A percentile compares a stretch with the other conserved stretches of the same genome.
Evolutionary conservation across 345 rosid genomes (phyloP).

Genomic region (Citrus cavaleriei): DNA sequence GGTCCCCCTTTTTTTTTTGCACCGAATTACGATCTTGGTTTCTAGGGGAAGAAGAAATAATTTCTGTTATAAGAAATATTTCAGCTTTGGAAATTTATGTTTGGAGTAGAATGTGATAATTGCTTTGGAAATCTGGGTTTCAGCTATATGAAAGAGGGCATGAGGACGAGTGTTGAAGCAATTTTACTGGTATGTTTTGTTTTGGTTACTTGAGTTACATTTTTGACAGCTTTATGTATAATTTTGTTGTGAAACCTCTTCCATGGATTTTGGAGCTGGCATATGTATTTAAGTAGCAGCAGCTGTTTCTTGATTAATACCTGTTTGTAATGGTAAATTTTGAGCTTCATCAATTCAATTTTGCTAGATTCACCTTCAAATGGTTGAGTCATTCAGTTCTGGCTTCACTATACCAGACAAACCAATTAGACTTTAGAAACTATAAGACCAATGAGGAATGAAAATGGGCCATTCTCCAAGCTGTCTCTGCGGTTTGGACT

Average conservation of each 20-base stretch:
- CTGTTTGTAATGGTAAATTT: neutral
- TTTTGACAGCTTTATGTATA: neutral
- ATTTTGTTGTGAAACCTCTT: neutral
- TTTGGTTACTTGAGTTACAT: neutral
- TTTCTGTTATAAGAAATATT: neutral
- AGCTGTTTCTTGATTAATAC: neutral
- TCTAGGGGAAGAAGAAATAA: neutral
- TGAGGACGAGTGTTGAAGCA: conserved; percentile 95
- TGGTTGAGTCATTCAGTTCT: neutral
- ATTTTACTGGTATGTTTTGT: conserved; percentile 75
- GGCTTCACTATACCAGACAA: neutral
- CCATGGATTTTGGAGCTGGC: neutral
- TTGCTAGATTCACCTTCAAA: neutral
- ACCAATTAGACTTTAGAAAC: neutral
- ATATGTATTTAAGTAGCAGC: neutral
- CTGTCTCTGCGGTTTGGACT: neutral
- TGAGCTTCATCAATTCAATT: too few species aligned
- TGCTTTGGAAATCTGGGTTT: conserved; percentile 14
- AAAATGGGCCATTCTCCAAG: neutral
- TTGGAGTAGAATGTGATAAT: conserved; percentile 2
- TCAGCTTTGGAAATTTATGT: neutral
- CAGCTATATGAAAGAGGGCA: conserved; percentile 96
- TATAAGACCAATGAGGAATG: neutral
- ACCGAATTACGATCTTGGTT: neutral
- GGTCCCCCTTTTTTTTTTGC: neutral